Evolutionary conservation across 805 yeast species (phyloP).

Genomic region (Clavispora phyllophila): DNA sequence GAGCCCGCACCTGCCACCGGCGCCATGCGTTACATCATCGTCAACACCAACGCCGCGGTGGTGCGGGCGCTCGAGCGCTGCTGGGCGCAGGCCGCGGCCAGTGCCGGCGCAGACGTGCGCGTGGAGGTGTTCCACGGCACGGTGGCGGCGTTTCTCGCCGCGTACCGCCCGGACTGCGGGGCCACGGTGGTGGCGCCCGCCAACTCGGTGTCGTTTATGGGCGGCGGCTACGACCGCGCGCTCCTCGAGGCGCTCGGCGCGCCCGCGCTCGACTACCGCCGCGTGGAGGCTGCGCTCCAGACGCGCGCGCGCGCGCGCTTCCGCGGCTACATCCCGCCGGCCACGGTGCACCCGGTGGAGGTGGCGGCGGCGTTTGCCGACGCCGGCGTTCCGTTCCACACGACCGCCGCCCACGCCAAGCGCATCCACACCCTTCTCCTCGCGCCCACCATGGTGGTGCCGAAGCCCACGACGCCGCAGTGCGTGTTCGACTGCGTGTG

Average conservation of each 20-base stretch:
- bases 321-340: conserved; percentile 18
- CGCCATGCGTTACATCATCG: conserved; percentile 7
- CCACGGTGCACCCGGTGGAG: conserved; percentile 11
- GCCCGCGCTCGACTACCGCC: conserved; percentile 5
- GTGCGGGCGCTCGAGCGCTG: conserved; percentile 1
- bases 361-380: conserved; percentile 4
- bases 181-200: conserved; percentile 20
- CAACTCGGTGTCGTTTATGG: conserved; percentile 24
- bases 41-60: conserved; percentile 3
- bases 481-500: conserved; percentile 19
- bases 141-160: background rate
- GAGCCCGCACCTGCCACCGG: background rate
- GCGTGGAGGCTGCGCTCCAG: conserved; percentile 15
- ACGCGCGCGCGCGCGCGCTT: conserved; percentile 8
- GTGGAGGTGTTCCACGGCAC: background rate
- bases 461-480: conserved; percentile 10
- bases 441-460: conserved; percentile 24
- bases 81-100: background rate
- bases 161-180: background rate
- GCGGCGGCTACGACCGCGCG: conserved; percentile 25
- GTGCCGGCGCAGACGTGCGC: background rate
- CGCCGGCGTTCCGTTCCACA: conserved; percentile 2
- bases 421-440: conserved; percentile 5
- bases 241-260: conserved; percentile 13
- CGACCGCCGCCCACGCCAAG: conserved; percentile 8